Base-by-base conservation (phyloP, 2,329 filamentous ascomycete genomes). In the Gremmenia infestans region DNA sequence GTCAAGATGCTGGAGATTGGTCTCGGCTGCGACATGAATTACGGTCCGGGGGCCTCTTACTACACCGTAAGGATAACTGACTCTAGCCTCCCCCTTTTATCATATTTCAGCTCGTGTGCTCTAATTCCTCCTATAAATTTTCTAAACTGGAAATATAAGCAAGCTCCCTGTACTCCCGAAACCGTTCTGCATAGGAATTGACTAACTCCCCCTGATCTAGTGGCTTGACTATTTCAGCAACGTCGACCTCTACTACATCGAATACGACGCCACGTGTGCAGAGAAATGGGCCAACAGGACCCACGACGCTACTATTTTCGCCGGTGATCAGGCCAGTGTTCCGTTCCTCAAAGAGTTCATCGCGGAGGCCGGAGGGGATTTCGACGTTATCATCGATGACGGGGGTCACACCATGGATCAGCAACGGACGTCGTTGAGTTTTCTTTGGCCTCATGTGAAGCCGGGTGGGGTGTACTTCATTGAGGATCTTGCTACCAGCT, bases 1-100 rank as follows among this genome's bases (percentile, higher is more conserved):
- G 19, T 74, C 52, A 75, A 73, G 60, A 68, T 75, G 61, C 70
- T 76, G 5, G 72, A 75, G 52, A 74, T 75, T 50, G 72, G 73
- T 1, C 69, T 75, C 6, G 73, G 72, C 9, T 76, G 73, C 61
- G 68, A 71, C 50, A 71, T 72, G 71, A 52, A 54, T 4, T 72
- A 73, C 32, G 72, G 71, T 6, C 71, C 72, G 0, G 72, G 72
- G 2, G 68, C 69, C 12, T 72, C 70, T 5, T 76, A 74, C 56
- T 67, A 72, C 59, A 72, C 72, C 15, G 28, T 32, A 11, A 32
- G 28, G 8, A 32, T 11, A 4, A 32, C 28, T 32, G 28, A 32
- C 3, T 32, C 11, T 32, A 32, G 8, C 28, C 28, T 32, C 28
- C 28, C 28, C 28, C 28, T 11, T 32, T 9, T 32, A 11, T 11